Conservation (phyloP, 2,329 filamentous ascomycete species). For the Trichophyton mentagrophytes region DNA sequence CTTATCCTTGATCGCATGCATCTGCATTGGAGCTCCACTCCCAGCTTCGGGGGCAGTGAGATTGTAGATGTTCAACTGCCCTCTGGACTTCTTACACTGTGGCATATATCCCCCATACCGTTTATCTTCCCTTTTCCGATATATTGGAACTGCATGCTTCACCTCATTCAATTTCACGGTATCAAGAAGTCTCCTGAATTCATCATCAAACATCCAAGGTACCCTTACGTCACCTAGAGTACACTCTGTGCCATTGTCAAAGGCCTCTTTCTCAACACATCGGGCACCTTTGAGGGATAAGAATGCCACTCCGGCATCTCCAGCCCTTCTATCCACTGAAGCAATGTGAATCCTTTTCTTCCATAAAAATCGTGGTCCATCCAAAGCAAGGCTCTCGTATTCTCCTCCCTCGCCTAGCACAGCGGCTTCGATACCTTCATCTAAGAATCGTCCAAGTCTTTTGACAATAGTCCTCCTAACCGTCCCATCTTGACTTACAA, state of each 20-base stretch:
- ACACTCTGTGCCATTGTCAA: conserved; percentile 10
- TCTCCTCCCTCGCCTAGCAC: conserved; percentile 87
- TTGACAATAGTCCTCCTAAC: conserved; percentile 38
- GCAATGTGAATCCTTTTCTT: conserved; percentile 54
- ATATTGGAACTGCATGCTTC: background rate
- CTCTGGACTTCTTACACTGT: conserved; percentile 6
- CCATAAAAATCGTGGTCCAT: conserved; percentile 64
- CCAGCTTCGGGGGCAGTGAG: conserved; percentile 30
- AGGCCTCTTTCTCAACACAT: conserved; percentile 36
- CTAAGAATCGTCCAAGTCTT: conserved; percentile 46
- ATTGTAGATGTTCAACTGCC: conserved; percentile 27
- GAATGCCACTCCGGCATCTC: conserved; percentile 68
- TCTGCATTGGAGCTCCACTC: conserved; percentile 29
- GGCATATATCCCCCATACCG: background rate
- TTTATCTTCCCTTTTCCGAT: background rate
- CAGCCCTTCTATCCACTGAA: conserved; percentile 43
- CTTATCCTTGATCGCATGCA: conserved; percentile 23
- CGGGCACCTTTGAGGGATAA: conserved; percentile 49
- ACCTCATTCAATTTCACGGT: conserved; percentile 7
- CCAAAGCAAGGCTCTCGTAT: conserved; percentile 82
- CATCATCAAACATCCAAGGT: conserved; percentile 54
- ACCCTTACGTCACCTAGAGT: conserved; percentile 26
- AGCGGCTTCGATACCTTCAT: conserved; percentile 49
- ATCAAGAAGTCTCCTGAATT: conserved; percentile 39
- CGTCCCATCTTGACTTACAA: conserved; percentile 41